Percentiles rank a stretch among this genome's conserved stretches.
phyloP scores from a whole-genome alignment of 2,329 filamentous ascomycete genomes.

The Nemania sp. region DNA sequence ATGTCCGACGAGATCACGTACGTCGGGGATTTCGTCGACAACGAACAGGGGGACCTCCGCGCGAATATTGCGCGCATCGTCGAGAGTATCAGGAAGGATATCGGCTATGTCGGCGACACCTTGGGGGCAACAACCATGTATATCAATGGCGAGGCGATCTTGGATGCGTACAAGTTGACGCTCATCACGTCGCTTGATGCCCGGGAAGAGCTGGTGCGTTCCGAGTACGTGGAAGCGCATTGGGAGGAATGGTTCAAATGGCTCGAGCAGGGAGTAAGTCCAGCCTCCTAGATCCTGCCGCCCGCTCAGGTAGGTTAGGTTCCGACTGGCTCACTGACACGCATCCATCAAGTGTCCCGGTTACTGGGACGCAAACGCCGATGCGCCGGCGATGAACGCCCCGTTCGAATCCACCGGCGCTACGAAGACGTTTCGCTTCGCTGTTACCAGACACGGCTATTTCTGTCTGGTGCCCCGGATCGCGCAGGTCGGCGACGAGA shows the following conservation, averaged over 20 bases:
- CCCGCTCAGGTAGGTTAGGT: too few species aligned
- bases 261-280: slow-evolving; percentile 24
- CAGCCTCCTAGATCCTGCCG: not conserved
- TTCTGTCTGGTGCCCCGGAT: slow-evolving; percentile 32
- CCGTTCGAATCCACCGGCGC: slow-evolving; percentile 26
- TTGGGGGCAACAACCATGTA: slow-evolving; percentile 4
- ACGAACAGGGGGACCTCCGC: not conserved
- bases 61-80: slow-evolving; percentile 15
- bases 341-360: slow-evolving; percentile 11
- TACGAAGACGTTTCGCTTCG: slow-evolving; percentile 29
- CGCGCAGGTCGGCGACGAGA: slow-evolving; percentile 24
- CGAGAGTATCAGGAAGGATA: slow-evolving; percentile 12
- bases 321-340: not conserved
- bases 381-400: slow-evolving; percentile 8
- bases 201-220: slow-evolving; percentile 17
- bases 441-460: slow-evolving; percentile 31
- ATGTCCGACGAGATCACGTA: slow-evolving; percentile 36
- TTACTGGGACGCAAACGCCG: slow-evolving; percentile 14
- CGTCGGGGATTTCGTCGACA: slow-evolving; percentile 22
- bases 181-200: slow-evolving; percentile 23
- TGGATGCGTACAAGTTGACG: slow-evolving; percentile 25
- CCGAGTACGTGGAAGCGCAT: slow-evolving; percentile 11
- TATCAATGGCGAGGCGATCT: slow-evolving; percentile 18
- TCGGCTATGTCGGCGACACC: slow-evolving; percentile 2
- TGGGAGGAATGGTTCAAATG: slow-evolving; percentile 24